These are phyloP conservation scores for Lasiosphaeria hispida DNA, from an alignment of 495 filamentous ascomycete species.

Conservation along the genomic window DNA sequence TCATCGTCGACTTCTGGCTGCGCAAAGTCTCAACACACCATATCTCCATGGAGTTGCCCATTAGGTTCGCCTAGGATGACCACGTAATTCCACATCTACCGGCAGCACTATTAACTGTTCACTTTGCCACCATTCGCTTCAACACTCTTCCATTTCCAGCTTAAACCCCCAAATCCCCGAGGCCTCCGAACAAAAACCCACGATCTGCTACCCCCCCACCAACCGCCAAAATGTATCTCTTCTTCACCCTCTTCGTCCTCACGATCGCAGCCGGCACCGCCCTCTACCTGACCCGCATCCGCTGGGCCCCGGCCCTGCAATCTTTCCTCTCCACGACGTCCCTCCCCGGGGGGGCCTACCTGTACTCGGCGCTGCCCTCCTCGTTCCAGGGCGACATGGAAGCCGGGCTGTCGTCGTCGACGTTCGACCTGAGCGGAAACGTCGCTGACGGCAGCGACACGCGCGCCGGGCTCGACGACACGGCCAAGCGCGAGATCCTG, in stretches of 20 bases:
- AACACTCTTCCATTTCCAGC: too few relatives aligned
- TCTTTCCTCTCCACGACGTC: slow-evolving; percentile 40
- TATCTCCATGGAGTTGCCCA: background rate
- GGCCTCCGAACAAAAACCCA: background rate
- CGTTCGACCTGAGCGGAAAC: slow-evolving; percentile 80
- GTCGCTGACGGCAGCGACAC: slow-evolving; percentile 66
- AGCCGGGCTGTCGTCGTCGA: slow-evolving; percentile 73
- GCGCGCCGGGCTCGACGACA: slow-evolving; percentile 75
- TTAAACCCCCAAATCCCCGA: background rate
- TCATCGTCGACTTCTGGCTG: slow-evolving; percentile 3
- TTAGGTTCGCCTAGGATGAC: too few relatives aligned
- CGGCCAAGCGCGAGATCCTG: slow-evolving; percentile 73
- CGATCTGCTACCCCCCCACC: background rate
- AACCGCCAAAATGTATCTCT: slow-evolving; percentile 59
- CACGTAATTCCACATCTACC: too few relatives aligned
- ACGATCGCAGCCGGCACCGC: slow-evolving; percentile 58
- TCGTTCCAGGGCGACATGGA: slow-evolving; percentile 74
- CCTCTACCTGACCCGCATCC: slow-evolving; percentile 74
- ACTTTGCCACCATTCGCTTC: too few relatives aligned
- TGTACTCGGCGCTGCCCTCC: slow-evolving; percentile 70
- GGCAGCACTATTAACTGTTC: too few relatives aligned
- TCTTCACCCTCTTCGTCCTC: slow-evolving; percentile 69
- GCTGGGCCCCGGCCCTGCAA: slow-evolving; percentile 67
- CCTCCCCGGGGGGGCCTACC: slow-evolving; percentile 56
- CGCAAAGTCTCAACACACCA: background rate